Evolutionary conservation across 2,329 filamentous ascomycete genomes (phyloP).

Genomic region (Aspergillus phoenicis): DNA sequence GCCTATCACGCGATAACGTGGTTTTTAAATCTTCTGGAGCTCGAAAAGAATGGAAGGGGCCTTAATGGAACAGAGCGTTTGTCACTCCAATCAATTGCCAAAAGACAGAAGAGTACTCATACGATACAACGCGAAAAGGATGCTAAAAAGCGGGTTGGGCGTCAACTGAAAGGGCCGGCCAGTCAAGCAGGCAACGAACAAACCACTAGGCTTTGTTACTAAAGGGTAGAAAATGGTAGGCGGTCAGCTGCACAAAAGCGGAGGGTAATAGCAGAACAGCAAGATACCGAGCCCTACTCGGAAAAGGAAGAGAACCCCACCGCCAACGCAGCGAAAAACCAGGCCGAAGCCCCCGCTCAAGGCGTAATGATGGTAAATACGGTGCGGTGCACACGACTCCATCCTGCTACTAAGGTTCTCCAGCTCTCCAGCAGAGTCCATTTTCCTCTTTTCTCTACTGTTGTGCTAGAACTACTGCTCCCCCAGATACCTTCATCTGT

Average conservation of each 20-base stretch:
- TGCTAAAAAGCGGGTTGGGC: not conserved
- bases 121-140: not conserved
- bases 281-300: slow-evolving; percentile 22
- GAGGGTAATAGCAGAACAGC: slow-evolving; percentile 13
- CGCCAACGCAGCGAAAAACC: not conserved
- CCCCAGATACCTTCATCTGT: slow-evolving; percentile 21
- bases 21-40: too few relatives aligned
- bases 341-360: slow-evolving; percentile 28
- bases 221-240: not conserved
- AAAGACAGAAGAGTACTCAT: not conserved
- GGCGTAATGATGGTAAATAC: slow-evolving; percentile 22
- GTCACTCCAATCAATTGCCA: not conserved
- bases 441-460: slow-evolving; percentile 26
- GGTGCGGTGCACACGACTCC: slow-evolving; percentile 32
- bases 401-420: slow-evolving; percentile 19
- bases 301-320: slow-evolving; percentile 3
- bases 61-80: too few relatives aligned
- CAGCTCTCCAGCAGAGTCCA: slow-evolving; percentile 20
- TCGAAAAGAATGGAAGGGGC: too few relatives aligned
- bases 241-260: slow-evolving; percentile 8
- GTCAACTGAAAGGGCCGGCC: not conserved
- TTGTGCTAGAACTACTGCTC: slow-evolving; percentile 22
- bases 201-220: too few relatives aligned
- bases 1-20: not conserved
- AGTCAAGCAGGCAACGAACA: not conserved